Base-by-base conservation (phyloP, 768 basidiomycete species). In the Stropharia rugosoannulata region DNA sequence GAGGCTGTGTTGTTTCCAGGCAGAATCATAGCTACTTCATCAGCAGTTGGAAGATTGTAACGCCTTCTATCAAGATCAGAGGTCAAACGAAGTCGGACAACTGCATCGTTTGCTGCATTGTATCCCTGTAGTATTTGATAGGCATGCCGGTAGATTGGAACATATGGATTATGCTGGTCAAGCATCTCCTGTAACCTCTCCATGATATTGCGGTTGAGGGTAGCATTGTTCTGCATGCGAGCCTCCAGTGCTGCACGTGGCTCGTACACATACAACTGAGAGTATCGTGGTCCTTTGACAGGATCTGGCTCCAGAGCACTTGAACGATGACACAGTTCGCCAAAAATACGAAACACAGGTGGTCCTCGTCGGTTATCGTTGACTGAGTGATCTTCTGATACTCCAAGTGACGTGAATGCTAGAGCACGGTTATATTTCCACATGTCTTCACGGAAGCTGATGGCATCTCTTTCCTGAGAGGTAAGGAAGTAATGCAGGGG, bases 221-320 rank as follows among this genome's bases (percentile, higher is more conserved):
- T 54, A 27, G 47, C 51, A 60, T 75, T 75, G 0, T 61, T 62
- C 1, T 49, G n/a, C 19, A 64, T 55, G 1, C 71, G 62, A 13
- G 52, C 27, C 3, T 73, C 22, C 1, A 73, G 66, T 0, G 77
- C 77, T 1, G 60, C 66, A 1, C 54, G 36, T 5, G 75, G 68
- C 54, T 80, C 76, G 63, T 74, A 68, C 39, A 52, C 52, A 46
- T 77, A 78, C 0, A 80, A 66, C 50, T 81, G 77, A 0, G 74
- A 69, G 66, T 73, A 80, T 0, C 50, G 32, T 0, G 76, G 70
- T 0, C 32, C 35, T 1, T 40, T 12, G 1, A 58, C 66, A 15
- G 47, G 43, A 0, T 50, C 8, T 22, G 76, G 69, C 2, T 56
- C 18, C 0, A 81, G 62, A 5, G 69, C 49, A 0, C 75, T 77